Evolutionary conservation across 2,329 filamentous ascomycete species (phyloP).

Genomic region (Pseudogymnoascus sp.): DNA sequence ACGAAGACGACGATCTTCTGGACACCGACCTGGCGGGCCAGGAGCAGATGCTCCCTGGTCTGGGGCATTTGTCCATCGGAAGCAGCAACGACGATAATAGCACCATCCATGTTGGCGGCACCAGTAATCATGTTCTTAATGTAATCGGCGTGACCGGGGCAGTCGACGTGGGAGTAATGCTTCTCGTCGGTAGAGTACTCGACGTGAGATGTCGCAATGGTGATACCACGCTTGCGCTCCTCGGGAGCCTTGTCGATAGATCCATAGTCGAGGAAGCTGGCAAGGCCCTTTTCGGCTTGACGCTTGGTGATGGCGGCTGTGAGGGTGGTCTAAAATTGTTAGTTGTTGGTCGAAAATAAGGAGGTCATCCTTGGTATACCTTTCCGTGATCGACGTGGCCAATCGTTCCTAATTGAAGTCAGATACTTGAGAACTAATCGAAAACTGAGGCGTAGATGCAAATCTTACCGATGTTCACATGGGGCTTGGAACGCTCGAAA

Average conservation of each 20-base stretch:
- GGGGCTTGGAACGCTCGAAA: conserved; percentile 88
- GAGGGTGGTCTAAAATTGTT: conserved; percentile 68
- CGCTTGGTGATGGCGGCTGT: conserved; percentile 98
- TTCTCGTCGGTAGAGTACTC: conserved; percentile 91
- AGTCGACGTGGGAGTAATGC: conserved; percentile 99
- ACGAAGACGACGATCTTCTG: conserved; percentile 98
- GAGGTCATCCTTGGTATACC: conserved; percentile 41
- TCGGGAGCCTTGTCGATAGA: conserved; percentile 98
- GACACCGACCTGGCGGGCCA: conserved; percentile 96
- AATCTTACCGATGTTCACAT: conserved; percentile 86
- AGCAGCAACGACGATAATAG: conserved; percentile 96
- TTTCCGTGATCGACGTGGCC: conserved; percentile 99
- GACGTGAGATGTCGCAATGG: conserved; percentile 96
- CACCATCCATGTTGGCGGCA: conserved; percentile 98
- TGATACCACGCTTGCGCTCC: conserved; percentile 99
- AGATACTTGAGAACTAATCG: conserved; percentile 12
- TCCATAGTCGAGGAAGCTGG: conserved; percentile 94
- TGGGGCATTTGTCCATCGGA: conserved; percentile 99
- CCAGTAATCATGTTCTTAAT: conserved; percentile 99
- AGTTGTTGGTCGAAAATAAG: conserved; percentile 15
- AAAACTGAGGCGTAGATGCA: not conserved
- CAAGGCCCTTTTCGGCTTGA: conserved; percentile 88
- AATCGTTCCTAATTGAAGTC: conserved; percentile 63
- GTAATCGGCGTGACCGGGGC: conserved; percentile 99
- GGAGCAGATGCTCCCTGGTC: conserved; percentile 94